Evolutionary conservation across 2,329 filamentous ascomycete species (phyloP), one percentile per base, ranked within the genome.

Genomic region (Didymosphaeria variabile): DNA sequence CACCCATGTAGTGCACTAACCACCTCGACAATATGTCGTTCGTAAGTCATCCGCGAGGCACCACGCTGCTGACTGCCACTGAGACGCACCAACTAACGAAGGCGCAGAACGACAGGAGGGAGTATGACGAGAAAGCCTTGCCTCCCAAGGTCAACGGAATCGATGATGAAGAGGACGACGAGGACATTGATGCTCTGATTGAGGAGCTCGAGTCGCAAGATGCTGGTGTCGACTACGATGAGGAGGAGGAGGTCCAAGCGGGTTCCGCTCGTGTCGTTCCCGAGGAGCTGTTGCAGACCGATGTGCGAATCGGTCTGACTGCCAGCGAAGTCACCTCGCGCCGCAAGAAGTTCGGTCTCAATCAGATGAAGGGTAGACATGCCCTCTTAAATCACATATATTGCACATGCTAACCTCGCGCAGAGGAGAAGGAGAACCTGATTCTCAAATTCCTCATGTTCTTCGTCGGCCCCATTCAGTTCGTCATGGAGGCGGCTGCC

Each of bases 391-490:
- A 10, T n/a, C n/a, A n/a, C n/a, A n/a, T 29, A n/a, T 19, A 3
- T 26, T 23, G 10, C 29, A 15, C 38, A 49, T 57, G 44, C 67
- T 75, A 46, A 73, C 61, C 29, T 1, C 23, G 7, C 38, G 38
- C 58, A 76, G 92, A 96, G 81, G 91, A 94, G 83, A 93, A 93
- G 82, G 90, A 93, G 81, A 96, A 94, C 74, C 74, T 93, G 60
- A 80, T 94, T 63, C 85, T 95, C 73, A 95, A 96, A 84, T 96
- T 97, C 80, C 73, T 88, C 23, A 85, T 86, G 71, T 95, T 91
- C 83, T 96, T 96, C 79, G 84, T 95, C 58, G 93, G 93, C 68
- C 93, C 93, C 26, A 94, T 97, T 68, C 93, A 96, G 79, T 94
- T 94, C 80, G 93, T 97, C 77, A 97, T 97, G 93, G 91, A 94